These are phyloP conservation scores for Agaricus bisporus DNA, from an alignment of 768 basidiomycete species.

Conservation along the genomic window DNA sequence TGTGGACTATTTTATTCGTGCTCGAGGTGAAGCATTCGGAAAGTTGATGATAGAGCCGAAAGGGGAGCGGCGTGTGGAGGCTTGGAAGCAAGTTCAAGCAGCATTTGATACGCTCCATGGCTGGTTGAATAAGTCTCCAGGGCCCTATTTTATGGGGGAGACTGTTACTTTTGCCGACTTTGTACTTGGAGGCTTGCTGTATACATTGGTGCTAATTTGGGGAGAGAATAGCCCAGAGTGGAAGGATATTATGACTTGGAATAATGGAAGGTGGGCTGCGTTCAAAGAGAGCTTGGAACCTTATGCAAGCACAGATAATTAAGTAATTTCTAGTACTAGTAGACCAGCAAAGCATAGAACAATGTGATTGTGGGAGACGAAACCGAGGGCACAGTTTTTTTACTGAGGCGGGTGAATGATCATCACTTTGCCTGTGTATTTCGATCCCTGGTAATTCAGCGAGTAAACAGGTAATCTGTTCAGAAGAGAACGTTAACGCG, in stretches of 20 bases:
- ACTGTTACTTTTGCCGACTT: constrained; percentile 11
- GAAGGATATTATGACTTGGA: constrained; percentile 16
- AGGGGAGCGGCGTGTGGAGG: constrained; percentile 2
- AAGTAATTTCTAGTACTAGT: not conserved
- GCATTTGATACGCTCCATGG: constrained; percentile 2
- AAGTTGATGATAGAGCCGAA: not conserved
- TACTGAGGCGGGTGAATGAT: too few species aligned
- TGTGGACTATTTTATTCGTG: constrained; percentile 8
- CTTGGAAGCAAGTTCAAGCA: constrained; percentile 3
- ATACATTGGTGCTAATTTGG: constrained; percentile 5
- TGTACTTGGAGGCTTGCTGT: constrained; percentile 2
- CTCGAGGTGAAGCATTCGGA: not conserved
- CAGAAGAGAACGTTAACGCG: not conserved
- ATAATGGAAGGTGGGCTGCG: constrained; percentile 15
- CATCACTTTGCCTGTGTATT: too few species aligned
- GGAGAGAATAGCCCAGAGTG: constrained; percentile 17
- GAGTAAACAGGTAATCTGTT: too few species aligned
- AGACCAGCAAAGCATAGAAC: too few species aligned
- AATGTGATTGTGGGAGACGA: too few species aligned
- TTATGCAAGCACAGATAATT: not conserved
- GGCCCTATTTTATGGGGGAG: constrained; percentile 7
- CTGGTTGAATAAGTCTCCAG: constrained; percentile 6
- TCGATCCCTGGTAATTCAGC: too few species aligned
- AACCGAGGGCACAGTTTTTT: too few species aligned
- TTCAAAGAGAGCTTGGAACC: constrained; percentile 10